Base-by-base conservation (phyloP, 176 grass and related monocot species). In the Eleusine coracana region DNA sequence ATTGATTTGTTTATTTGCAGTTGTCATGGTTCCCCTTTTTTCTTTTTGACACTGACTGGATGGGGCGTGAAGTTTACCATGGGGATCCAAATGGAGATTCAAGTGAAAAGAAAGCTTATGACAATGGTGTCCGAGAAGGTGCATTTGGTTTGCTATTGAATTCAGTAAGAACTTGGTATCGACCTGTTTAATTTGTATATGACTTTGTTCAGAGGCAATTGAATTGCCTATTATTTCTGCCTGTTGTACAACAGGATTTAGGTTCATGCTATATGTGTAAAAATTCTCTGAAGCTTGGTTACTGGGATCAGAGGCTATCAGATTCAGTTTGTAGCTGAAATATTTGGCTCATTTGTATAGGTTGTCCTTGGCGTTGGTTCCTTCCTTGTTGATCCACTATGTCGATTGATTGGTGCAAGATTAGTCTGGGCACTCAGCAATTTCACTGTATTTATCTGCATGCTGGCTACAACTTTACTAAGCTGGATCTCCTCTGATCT, bases 61-160 rank as follows among this genome's bases (percentile, higher is more conserved):
- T 99, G 96, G 96, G 96, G 23, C 96, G 96, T 74, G 96, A 99
- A 81, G 96, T 99, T 60, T 99, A 89, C 75, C 93, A 93, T 29
- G 96, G 96, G 80, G 82, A 99, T 79, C 96, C 96, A 87, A 96
- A 90, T 71, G 96, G 96, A 21, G 86, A 96, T 56, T 38, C 67
- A 68, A 92, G 61, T 71, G 82, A 96, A 82, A 93, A 72, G 52
- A 54, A 76, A 65, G 87, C 84, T 89, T 99, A 89, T 78, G 85
- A 90, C 21, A 87, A 88, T 79, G 96, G 96, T 83, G 96, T 99
- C 29, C 92, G 93, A 96, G 96, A 96, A 99, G 96, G 96, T 90
- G 96, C 96, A 95, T 79, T 99, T 89, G 96, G 96, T 91, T 93
- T 99, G 89, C 93, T 99, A 81, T 89, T 99, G 85, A 99, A 99